Evolutionary conservation across 1,139 yeast species (phyloP).

Genomic region (Lodderomyces pseudojiufengensis): DNA sequence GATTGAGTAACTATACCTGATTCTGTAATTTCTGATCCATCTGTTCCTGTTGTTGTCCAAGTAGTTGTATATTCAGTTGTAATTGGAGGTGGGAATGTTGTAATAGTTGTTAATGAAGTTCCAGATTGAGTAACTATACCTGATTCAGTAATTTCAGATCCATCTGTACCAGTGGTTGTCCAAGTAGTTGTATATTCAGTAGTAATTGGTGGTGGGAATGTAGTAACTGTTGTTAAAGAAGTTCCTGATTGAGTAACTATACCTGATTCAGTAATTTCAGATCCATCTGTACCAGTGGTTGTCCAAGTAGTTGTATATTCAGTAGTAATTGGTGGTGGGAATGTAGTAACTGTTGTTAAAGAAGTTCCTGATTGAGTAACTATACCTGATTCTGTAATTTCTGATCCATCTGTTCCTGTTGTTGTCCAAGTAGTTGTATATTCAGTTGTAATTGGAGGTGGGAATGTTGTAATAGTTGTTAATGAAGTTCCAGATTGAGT

Average conservation of each 20-base stretch:
- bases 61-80: slow-evolving; percentile 13
- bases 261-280: slow-evolving; percentile 14
- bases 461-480: slow-evolving; percentile 7
- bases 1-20: slow-evolving; percentile 7
- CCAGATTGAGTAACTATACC: slow-evolving; percentile 13
- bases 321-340: slow-evolving; percentile 5
- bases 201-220: slow-evolving; percentile 1
- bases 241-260: slow-evolving; percentile 10
- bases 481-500: slow-evolving; percentile 4
- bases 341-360: slow-evolving; percentile 4
- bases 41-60: slow-evolving; percentile 5
- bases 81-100: slow-evolving; percentile 4
- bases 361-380: slow-evolving; percentile 9
- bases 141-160: slow-evolving; percentile 17
- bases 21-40: slow-evolving; percentile 7
- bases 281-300: slow-evolving; percentile 18
- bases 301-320: slow-evolving; percentile 17
- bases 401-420: slow-evolving; percentile 17
- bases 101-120: slow-evolving; percentile 6
- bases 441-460: slow-evolving; percentile 13
- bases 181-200: slow-evolving; percentile 19
- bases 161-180: slow-evolving; percentile 18
- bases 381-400: slow-evolving; percentile 16
- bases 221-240: slow-evolving; percentile 5
- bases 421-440: slow-evolving; percentile 19